phyloP scores from a whole-genome alignment of 257 asterid species.

The Nicotiana benthamiana region DNA sequence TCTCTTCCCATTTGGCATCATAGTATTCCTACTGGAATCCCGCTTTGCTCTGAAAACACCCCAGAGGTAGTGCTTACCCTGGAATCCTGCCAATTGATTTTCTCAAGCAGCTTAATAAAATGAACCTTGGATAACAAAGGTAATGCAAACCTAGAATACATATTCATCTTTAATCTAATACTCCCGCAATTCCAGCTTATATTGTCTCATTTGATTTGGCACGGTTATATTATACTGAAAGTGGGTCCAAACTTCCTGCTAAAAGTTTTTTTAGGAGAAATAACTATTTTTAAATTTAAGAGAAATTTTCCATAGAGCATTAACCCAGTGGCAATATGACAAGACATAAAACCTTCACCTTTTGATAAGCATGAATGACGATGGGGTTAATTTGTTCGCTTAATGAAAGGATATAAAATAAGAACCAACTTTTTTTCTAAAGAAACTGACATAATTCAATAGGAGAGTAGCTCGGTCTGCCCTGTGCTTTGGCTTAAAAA shows the following conservation, averaged over 20 bases:
- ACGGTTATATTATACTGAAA: background rate
- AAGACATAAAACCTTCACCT: background rate
- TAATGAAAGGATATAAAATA: background rate
- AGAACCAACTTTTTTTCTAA: background rate
- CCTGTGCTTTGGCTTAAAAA: background rate
- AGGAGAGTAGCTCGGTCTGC: background rate
- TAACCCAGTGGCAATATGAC: background rate
- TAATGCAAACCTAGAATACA: background rate
- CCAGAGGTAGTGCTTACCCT: constrained; percentile 59
- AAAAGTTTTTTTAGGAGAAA: background rate
- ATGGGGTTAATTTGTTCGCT: background rate
- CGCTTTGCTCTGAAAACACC: constrained; percentile 62
- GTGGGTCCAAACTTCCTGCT: background rate
- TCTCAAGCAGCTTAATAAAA: constrained; percentile 1
- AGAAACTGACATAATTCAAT: background rate
- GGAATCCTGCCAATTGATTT: constrained; percentile 43
- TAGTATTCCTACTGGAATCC: background rate
- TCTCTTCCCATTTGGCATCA: background rate
- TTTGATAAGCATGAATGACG: background rate
- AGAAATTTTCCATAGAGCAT: background rate
- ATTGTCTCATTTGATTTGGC: background rate
- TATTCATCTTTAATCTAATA: background rate
- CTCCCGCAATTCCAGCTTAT: background rate
- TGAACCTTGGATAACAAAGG: background rate
- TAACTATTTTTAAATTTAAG: background rate